Conservation (phyloP, 2,329 filamentous ascomycete species). For the Rhinocladiella similis region DNA sequence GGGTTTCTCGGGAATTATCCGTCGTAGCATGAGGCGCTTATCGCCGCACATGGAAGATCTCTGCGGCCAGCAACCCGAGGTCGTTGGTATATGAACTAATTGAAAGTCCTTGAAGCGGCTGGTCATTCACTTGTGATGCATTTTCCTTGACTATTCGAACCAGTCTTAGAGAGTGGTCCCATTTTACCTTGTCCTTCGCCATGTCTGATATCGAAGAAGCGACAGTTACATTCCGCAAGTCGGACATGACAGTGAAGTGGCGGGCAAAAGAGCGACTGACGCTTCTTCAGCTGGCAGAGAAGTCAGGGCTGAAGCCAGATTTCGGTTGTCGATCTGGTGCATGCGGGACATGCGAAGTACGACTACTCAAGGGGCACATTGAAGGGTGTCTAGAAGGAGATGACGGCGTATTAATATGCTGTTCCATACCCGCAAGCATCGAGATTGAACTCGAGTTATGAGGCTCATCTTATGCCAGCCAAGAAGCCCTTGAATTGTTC, state of each 20-base stretch:
- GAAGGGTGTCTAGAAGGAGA: conserved; percentile 24
- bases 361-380: conserved; percentile 22
- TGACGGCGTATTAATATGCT: conserved; percentile 24
- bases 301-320: conserved; percentile 23
- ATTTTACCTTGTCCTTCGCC: background rate
- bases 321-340: conserved; percentile 25
- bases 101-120: no score
- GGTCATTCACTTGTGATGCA: no score
- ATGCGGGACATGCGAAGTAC: conserved; percentile 26
- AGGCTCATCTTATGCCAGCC: background rate
- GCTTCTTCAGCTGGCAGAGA: conserved; percentile 25
- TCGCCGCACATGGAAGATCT: no score
- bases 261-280: conserved; percentile 22
- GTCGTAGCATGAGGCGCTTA: no score
- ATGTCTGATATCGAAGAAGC: conserved; percentile 29
- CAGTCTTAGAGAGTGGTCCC: no score
- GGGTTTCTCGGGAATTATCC: no score
- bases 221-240: conserved; percentile 24
- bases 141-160: no score
- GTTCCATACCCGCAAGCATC: conserved; percentile 21
- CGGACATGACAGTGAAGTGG: conserved; percentile 23
- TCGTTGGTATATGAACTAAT: background rate
- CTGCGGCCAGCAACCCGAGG: background rate
- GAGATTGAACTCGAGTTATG: conserved; percentile 25
- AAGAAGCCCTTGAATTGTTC: background rate